phyloP scores from a whole-genome alignment of 2,329 filamentous ascomycete species.

The Alternaria panax region DNA sequence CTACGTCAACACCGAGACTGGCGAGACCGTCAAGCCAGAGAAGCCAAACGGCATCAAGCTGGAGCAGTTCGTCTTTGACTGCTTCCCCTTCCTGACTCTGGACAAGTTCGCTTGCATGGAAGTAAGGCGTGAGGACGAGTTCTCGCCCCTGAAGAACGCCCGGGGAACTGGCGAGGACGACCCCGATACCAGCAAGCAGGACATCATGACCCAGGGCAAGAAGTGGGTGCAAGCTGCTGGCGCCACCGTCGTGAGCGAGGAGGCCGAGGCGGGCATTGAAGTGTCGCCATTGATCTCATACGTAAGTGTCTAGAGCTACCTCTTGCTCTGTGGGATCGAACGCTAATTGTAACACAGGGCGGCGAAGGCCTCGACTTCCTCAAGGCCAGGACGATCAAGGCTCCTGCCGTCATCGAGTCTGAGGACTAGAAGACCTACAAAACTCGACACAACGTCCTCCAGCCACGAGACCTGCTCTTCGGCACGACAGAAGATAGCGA shows the following conservation, averaged over 20 bases:
- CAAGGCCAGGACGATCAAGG: conserved; percentile 65
- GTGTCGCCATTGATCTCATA: conserved; percentile 95
- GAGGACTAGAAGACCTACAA: conserved; percentile 51
- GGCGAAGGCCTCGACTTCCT: conserved; percentile 71
- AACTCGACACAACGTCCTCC: not conserved
- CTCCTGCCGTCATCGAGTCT: conserved; percentile 70
- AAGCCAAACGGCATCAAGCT: conserved; percentile 99
- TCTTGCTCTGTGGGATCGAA: not conserved
- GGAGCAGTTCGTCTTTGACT: conserved; percentile 98
- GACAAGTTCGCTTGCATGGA: conserved; percentile 95
- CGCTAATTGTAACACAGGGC: conserved; percentile 51
- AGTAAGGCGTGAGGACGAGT: conserved; percentile 96
- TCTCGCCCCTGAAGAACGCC: conserved; percentile 95
- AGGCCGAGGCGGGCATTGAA: conserved; percentile 71
- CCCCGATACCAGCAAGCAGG: conserved; percentile 86
- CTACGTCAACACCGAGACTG: conserved; percentile 75
- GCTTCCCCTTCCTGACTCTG: conserved; percentile 87
- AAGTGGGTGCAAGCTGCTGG: conserved; percentile 85
- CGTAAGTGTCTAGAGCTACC: conserved; percentile 65
- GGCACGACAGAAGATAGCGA: not conserved
- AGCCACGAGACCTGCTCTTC: conserved; percentile 10
- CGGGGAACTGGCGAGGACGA: conserved; percentile 86
- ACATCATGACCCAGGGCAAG: conserved; percentile 89
- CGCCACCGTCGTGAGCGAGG: conserved; percentile 72
- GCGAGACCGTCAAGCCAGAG: conserved; percentile 84